A percentile compares a stretch with the other conserved stretches of the same genome.
Evolutionary conservation across 139 green algal genomes (phyloP).

Genomic region (Haematococcus sp.): DNA sequence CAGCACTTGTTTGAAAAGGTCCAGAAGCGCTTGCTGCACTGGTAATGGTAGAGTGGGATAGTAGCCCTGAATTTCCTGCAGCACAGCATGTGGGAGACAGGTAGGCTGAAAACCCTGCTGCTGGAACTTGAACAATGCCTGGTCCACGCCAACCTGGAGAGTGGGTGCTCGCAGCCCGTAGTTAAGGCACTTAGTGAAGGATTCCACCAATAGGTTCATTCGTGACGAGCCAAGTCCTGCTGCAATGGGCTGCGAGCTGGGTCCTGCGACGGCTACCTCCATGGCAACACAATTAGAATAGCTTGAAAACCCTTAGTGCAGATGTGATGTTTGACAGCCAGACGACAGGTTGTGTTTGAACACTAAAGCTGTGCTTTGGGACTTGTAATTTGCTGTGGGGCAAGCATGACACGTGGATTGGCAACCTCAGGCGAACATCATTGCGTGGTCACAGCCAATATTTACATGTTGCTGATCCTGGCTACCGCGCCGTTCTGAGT

Average conservation of each 20-base stretch:
- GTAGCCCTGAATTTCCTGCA: slow-evolving; percentile 20
- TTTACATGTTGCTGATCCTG: too few relatives aligned
- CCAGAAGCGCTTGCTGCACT: slow-evolving; percentile 22
- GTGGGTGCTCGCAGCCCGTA: not conserved
- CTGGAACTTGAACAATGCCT: not conserved
- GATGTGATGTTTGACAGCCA: too few relatives aligned
- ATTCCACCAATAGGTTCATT: slow-evolving; percentile 9
- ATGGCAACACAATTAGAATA: too few relatives aligned
- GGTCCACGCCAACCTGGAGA: not conserved
- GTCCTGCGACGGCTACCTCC: not conserved
- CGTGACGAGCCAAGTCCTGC: not conserved
- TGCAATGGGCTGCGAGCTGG: not conserved
- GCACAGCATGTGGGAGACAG: too few relatives aligned
- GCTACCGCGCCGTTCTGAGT: too few relatives aligned
- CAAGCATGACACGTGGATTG: too few relatives aligned
- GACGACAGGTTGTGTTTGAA: too few relatives aligned
- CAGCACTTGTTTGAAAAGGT: slow-evolving; percentile 21
- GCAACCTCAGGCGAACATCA: too few relatives aligned
- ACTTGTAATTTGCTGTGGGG: too few relatives aligned
- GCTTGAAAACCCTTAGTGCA: too few relatives aligned
- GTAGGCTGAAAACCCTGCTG: not conserved
- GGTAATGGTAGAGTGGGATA: slow-evolving; percentile 13
- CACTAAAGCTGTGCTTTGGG: too few relatives aligned
- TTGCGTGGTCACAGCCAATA: too few relatives aligned
- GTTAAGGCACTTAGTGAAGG: slow-evolving; percentile 7